Percentiles rank a stretch among this genome's conserved stretches.
Conservation (phyloP, 768 basidiomycete genomes). For the Tubosaeta brunneosetosa region DNA sequence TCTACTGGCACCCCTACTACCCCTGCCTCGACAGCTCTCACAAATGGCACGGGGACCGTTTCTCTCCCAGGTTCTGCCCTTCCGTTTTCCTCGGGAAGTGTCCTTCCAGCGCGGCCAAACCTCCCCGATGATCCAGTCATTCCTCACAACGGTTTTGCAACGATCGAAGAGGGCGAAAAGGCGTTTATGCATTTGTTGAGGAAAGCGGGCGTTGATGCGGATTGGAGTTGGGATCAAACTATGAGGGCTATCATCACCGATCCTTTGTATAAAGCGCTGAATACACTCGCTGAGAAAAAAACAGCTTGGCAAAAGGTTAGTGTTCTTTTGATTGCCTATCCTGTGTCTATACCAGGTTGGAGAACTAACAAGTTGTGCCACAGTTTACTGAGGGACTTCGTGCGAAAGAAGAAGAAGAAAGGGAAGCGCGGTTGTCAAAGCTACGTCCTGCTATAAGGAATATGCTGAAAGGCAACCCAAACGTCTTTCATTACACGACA, state of each 20-base stretch:
- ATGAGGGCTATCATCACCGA: slow-evolving; percentile 98
- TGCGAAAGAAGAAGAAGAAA: slow-evolving; percentile 81
- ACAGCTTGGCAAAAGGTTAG: slow-evolving; percentile 87
- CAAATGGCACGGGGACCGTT: slow-evolving; percentile 44
- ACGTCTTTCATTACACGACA: slow-evolving; percentile 88
- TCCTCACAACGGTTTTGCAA: slow-evolving; percentile 84
- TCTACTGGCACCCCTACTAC: slow-evolving; percentile 43
- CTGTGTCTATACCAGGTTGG: background rate
- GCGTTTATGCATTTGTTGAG: slow-evolving; percentile 89
- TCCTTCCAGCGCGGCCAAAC: slow-evolving; percentile 70
- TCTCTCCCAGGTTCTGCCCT: slow-evolving; percentile 52
- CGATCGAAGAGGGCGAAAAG: slow-evolving; percentile 86
- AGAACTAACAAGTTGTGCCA: slow-evolving; percentile 7
- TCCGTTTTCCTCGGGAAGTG: slow-evolving; percentile 56
- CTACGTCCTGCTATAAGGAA: slow-evolving; percentile 82
- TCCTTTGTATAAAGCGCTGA: slow-evolving; percentile 91
- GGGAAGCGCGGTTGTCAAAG: slow-evolving; percentile 76
- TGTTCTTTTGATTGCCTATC: background rate
- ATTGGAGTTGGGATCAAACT: slow-evolving; percentile 97
- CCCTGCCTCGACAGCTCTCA: slow-evolving; percentile 36
- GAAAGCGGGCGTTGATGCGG: slow-evolving; percentile 85
- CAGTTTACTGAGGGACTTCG: slow-evolving; percentile 72
- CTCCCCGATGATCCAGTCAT: slow-evolving; percentile 85
- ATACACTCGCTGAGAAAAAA: slow-evolving; percentile 93
- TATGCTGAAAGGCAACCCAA: slow-evolving; percentile 82